Conservation (phyloP, 495 filamentous ascomycete genomes). For the Xylaria flabelliformis region DNA sequence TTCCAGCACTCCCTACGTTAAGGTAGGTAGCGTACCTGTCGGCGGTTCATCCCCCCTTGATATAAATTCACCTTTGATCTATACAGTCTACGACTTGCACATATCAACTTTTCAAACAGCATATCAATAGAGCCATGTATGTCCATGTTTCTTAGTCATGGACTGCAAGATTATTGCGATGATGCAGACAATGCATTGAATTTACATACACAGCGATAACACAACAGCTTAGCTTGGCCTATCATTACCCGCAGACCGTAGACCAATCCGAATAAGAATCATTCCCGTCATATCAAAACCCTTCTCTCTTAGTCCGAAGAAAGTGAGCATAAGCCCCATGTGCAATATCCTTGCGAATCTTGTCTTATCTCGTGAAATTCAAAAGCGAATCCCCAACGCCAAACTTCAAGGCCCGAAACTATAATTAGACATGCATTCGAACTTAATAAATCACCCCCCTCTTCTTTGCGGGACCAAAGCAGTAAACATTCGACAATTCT, state of each 20-base stretch:
- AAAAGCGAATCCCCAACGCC: conserved; percentile 23
- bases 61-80: neutral
- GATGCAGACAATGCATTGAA: neutral
- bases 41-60: neutral
- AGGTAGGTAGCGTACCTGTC: neutral
- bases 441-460: neutral
- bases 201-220: conserved; percentile 3
- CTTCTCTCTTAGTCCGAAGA: neutral
- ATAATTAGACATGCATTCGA: conserved; percentile 11
- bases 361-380: conserved; percentile 3
- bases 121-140: neutral
- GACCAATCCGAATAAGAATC: conserved; percentile 4
- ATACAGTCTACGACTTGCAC: neutral
- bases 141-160: neutral
- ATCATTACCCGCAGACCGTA: neutral
- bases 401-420: conserved; percentile 12
- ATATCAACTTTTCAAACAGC: neutral
- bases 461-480: neutral
- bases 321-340: neutral
- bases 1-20: conserved; percentile 10
- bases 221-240: neutral
- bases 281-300: conserved; percentile 2
- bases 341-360: conserved; percentile 4
- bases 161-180: neutral
- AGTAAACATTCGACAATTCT: neutral